Evolutionary conservation across 129 eudicot species (phyloP).

Genomic region (Smallanthus sonchifolius): DNA sequence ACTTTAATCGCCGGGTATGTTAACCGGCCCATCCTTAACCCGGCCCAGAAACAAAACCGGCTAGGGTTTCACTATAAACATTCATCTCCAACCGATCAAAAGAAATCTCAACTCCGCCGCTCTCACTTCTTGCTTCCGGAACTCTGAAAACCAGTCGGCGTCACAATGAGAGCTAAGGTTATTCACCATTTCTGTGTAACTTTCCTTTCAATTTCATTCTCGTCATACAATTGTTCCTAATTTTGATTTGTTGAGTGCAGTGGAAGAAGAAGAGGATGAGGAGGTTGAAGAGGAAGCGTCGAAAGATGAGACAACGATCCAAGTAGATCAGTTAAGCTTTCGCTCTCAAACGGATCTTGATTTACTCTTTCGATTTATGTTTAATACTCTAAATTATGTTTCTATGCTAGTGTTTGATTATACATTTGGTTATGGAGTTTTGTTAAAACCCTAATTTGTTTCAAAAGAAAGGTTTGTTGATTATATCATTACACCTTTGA

Average conservation of each 20-base stretch:
- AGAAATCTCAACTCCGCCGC: neutral
- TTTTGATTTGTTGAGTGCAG: slow-evolving; percentile 6
- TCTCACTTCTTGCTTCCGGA: neutral
- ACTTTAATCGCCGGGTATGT: too few relatives aligned
- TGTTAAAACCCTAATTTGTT: neutral
- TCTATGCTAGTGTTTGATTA: neutral
- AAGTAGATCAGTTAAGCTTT: neutral
- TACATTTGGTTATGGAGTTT: neutral
- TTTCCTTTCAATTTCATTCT: neutral
- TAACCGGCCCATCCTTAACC: neutral
- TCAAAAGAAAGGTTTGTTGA: neutral
- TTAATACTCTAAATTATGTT: neutral
- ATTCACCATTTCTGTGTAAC: neutral
- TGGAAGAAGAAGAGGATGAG: slow-evolving; percentile 67
- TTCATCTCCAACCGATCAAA: neutral
- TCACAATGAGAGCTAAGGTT: neutral
- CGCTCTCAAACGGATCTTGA: neutral
- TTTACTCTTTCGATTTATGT: neutral
- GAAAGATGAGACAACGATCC: slow-evolving; percentile 45
- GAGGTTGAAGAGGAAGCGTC: slow-evolving; percentile 60
- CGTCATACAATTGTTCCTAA: neutral
- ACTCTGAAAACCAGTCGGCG: neutral
- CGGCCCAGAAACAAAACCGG: neutral
- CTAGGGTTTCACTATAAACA: neutral
- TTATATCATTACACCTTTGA: neutral